Percentiles rank a stretch among this genome's conserved stretches.
These are phyloP conservation scores for Botrytis porri DNA, from an alignment of 2,329 filamentous ascomycete species.

Conservation along the genomic window DNA sequence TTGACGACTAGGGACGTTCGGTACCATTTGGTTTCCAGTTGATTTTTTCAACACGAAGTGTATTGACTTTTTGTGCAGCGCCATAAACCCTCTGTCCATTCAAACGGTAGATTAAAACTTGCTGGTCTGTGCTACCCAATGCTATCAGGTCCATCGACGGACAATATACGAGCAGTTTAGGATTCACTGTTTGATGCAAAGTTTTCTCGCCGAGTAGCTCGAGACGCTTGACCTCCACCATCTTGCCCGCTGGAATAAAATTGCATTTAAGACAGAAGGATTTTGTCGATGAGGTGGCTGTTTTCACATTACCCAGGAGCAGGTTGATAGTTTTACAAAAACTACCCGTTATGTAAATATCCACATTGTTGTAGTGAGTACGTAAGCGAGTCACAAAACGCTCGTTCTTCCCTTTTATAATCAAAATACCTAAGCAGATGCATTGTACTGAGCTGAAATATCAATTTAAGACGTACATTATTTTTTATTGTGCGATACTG, in stretches of 20 bases:
- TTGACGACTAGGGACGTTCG: neutral
- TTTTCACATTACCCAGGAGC: constrained; percentile 7
- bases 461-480: neutral
- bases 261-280: neutral
- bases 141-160: constrained; percentile 83
- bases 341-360: constrained; percentile 1
- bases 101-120: constrained; percentile 73
- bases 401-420: constrained; percentile 7
- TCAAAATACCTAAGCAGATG: neutral
- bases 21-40: constrained; percentile 40
- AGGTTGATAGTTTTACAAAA: neutral
- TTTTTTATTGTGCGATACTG: neutral
- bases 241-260: constrained; percentile 19
- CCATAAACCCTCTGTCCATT: constrained; percentile 70
- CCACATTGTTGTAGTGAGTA: constrained; percentile 7
- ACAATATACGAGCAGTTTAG: constrained; percentile 67
- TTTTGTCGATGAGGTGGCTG: neutral
- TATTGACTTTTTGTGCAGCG: constrained; percentile 37
- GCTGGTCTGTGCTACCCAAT: constrained; percentile 64
- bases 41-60: constrained; percentile 41
- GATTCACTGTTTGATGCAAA: constrained; percentile 53
- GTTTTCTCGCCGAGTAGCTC: constrained; percentile 55
- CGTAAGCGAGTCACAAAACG: constrained; percentile 8
- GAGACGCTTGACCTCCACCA: constrained; percentile 26
- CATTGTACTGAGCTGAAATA: neutral